Evolutionary conservation across 495 filamentous ascomycete genomes (phyloP).

Genomic region (Annulohypoxylon stygium): DNA sequence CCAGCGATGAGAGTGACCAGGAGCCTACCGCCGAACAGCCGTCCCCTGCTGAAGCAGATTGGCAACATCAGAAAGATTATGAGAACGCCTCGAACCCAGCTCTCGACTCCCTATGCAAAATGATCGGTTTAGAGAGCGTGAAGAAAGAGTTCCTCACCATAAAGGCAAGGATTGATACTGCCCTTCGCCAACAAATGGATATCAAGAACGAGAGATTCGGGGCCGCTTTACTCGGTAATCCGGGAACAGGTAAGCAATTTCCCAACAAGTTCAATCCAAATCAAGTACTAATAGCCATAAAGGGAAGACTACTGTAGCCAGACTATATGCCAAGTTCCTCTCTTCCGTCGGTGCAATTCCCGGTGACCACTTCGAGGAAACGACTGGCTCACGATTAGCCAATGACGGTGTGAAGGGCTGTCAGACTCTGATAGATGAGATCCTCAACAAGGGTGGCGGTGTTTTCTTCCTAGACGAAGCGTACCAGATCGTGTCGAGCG

Average conservation of each 20-base stretch:
- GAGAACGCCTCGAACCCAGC: constrained; percentile 51
- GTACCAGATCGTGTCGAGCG: constrained; percentile 75
- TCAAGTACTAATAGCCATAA: constrained; percentile 30
- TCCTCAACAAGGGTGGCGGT: constrained; percentile 72
- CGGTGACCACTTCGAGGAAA: constrained; percentile 70
- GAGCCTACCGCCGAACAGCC: constrained; percentile 6
- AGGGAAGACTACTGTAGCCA: constrained; percentile 88
- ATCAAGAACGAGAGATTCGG: constrained; percentile 72
- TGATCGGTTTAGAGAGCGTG: constrained; percentile 80
- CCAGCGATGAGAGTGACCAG: constrained; percentile 8
- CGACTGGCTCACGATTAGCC: constrained; percentile 75
- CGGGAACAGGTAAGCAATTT: constrained; percentile 73
- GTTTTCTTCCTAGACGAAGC: constrained; percentile 84
- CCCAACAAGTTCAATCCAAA: not conserved
- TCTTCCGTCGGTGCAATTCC: constrained; percentile 70
- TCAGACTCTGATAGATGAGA: constrained; percentile 70
- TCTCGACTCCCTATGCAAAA: constrained; percentile 75
- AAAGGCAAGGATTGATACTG: constrained; percentile 75
- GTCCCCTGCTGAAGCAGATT: constrained; percentile 41
- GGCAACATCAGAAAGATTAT: constrained; percentile 51
- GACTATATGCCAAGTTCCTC: constrained; percentile 78
- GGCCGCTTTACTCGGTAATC: constrained; percentile 78
- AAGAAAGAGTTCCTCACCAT: constrained; percentile 74
- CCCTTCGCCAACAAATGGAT: constrained; percentile 67
- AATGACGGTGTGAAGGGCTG: constrained; percentile 70